Evolutionary conservation across 179 eudicot species (phyloP), one percentile per base, ranked within the genome.

Genomic region (Beta macrorhiza): DNA sequence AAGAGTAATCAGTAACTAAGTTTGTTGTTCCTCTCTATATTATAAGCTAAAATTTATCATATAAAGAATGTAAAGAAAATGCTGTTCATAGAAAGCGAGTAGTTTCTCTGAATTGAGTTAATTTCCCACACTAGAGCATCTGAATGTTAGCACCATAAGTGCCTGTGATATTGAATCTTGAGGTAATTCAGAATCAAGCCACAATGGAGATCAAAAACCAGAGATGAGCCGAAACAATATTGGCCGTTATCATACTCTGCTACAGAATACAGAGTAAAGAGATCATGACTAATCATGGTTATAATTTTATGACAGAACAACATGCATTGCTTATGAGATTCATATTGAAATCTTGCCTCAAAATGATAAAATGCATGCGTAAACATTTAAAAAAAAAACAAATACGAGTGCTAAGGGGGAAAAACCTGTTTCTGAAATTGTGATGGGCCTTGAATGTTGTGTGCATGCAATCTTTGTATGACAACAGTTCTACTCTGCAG

Each of bases 351-450:
- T 62, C 12, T 76, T 73, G n/a, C 6, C 49, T 29, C 47, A 19
- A 47, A 52, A 29, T 20, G 16, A 29, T 47, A 47, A 44, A 17
- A 57, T 57, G 47, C 15, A 29, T 63, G 37, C 22, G 37, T 1
- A 11, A 7, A 63, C 12, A 47, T 63, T 37, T 44, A 63, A 13
- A 59, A 51, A 29, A 8, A 17, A 14, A 55, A 7, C 53, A 74
- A 37, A 72, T 7, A 17, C 56, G 9, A 79, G 44, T 5, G 62
- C 32, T 51, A 67, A 37, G 49, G 74, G 56, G 68, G 74, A 55
- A 75, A 75, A 64, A 91, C 97, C 97, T 93, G 90, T 83, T 89
- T 85, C 78, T 90, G 91, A 83, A 94, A 90, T 74, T 94, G 93
- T 2, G 85, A 82, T 71, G 89, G 91, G 25, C 88, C 86, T 79